These are phyloP conservation scores for Candida palmyrensis DNA, from an alignment of 805 yeast species.

Conservation along the genomic window DNA sequence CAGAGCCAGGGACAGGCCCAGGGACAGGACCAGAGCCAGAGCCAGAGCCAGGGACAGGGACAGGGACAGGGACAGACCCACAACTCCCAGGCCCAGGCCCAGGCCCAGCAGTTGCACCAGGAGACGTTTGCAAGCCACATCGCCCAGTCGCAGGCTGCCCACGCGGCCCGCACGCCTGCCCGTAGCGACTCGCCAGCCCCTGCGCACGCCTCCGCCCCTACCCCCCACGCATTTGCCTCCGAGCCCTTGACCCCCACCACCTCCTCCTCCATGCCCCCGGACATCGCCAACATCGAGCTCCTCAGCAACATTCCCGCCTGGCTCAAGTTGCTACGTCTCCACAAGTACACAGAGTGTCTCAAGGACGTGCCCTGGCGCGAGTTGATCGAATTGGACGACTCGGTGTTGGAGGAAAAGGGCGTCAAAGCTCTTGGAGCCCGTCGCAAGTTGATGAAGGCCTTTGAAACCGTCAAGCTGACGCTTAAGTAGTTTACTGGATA, in stretches of 20 bases:
- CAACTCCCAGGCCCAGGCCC: background rate
- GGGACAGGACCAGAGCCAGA: slow-evolving; percentile 10
- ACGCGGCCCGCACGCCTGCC: background rate
- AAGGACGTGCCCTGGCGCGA: slow-evolving; percentile 74
- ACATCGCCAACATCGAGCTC: slow-evolving; percentile 39
- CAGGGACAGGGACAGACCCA: slow-evolving; percentile 2
- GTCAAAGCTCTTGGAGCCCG: slow-evolving; percentile 95
- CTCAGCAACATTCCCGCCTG: slow-evolving; percentile 83
- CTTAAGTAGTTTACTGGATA: slow-evolving; percentile 6
- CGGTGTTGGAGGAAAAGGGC: slow-evolving; percentile 68
- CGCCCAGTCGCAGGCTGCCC: background rate
- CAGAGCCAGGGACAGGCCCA: slow-evolving; percentile 8
- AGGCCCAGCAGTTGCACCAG: background rate
- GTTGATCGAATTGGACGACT: slow-evolving; percentile 66
- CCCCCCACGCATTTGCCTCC: background rate
- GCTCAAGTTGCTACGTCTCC: slow-evolving; percentile 85
- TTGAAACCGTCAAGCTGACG: slow-evolving; percentile 59
- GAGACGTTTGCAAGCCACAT: background rate
- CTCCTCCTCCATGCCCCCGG: slow-evolving; percentile 36
- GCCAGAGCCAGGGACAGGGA: slow-evolving; percentile 8
- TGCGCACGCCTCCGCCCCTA: background rate
- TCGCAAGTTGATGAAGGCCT: slow-evolving; percentile 86
- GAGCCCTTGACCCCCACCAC: slow-evolving; percentile 5
- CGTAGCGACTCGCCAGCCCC: slow-evolving; percentile 1
- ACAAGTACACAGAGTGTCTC: slow-evolving; percentile 86